These are phyloP conservation scores for Nicotiana noctiflora DNA, from an alignment of 257 asterid species.

Conservation along the genomic window DNA sequence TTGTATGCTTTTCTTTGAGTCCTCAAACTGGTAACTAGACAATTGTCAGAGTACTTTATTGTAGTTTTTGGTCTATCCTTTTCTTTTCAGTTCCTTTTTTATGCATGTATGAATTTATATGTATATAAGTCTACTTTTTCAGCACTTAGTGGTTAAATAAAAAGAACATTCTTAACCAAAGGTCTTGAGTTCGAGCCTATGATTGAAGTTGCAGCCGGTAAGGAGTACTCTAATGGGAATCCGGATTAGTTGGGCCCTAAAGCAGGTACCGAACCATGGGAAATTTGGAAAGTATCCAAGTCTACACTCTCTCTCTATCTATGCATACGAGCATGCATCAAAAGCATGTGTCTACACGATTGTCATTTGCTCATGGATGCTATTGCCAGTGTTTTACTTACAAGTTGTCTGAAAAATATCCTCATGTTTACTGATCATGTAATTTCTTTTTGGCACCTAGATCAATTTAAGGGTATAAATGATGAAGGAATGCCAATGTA, in stretches of 20 bases:
- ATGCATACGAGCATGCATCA: background rate
- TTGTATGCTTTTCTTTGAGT: background rate
- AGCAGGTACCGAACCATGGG: too few species aligned
- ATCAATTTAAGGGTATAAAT: conserved; percentile 22
- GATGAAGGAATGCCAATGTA: conserved; percentile 30
- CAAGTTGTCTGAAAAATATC: background rate
- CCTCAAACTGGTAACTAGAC: background rate
- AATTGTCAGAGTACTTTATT: background rate
- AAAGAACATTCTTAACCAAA: too few species aligned
- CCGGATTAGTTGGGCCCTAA: too few species aligned
- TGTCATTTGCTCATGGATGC: background rate
- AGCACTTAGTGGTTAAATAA: too few species aligned
- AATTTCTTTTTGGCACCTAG: background rate
- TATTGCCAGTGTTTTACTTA: background rate
- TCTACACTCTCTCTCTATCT: background rate
- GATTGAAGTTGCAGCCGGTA: too few species aligned
- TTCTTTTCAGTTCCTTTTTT: background rate
- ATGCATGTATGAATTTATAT: too few species aligned
- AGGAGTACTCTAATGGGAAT: too few species aligned
- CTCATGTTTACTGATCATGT: background rate
- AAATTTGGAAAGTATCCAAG: too few species aligned
- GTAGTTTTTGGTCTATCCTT: background rate
- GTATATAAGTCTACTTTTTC: too few species aligned
- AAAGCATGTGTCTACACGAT: background rate
- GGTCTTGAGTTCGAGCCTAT: too few species aligned